These are phyloP conservation scores for Lipomyces mesembrius DNA, from an alignment of 805 yeast genomes.

Conservation along the genomic window DNA sequence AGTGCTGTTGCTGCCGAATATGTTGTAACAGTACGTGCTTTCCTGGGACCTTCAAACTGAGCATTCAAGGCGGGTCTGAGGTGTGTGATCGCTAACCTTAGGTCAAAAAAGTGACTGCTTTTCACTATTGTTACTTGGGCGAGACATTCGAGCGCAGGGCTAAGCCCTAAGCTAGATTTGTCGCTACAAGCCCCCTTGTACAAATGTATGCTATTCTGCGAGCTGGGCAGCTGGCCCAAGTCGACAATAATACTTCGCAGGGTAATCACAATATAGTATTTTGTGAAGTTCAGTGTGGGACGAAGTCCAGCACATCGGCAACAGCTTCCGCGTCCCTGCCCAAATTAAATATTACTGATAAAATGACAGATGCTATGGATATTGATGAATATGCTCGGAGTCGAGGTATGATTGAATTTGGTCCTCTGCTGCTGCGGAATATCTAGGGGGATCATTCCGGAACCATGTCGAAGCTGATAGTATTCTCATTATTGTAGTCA, in stretches of 20 bases:
- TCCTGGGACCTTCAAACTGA: neutral
- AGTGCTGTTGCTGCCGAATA: slow-evolving; percentile 16
- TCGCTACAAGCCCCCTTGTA: slow-evolving; percentile 10
- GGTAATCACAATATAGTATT: neutral
- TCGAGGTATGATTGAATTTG: slow-evolving; percentile 7
- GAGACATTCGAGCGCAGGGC: slow-evolving; percentile 7
- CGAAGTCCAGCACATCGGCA: too few relatives aligned
- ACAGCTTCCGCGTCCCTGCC: neutral
- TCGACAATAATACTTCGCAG: neutral
- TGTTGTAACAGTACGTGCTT: neutral
- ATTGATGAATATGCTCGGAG: slow-evolving; percentile 23
- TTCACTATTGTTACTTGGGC: neutral
- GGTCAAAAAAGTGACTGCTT: slow-evolving; percentile 20
- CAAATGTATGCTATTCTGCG: too few relatives aligned
- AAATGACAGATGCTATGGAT: slow-evolving; percentile 34
- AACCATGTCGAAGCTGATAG: neutral
- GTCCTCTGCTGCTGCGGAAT: neutral
- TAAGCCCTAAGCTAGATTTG: slow-evolving; percentile 13
- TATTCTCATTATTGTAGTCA: neutral
- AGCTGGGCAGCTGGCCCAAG: too few relatives aligned
- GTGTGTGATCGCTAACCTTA: neutral
- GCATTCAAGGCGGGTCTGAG: neutral
- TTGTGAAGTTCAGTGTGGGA: too few relatives aligned
- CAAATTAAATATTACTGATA: neutral
- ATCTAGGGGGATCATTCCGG: neutral